Evolutionary conservation across 495 filamentous ascomycete genomes (phyloP).

Genomic region (Tuber aestivum): DNA sequence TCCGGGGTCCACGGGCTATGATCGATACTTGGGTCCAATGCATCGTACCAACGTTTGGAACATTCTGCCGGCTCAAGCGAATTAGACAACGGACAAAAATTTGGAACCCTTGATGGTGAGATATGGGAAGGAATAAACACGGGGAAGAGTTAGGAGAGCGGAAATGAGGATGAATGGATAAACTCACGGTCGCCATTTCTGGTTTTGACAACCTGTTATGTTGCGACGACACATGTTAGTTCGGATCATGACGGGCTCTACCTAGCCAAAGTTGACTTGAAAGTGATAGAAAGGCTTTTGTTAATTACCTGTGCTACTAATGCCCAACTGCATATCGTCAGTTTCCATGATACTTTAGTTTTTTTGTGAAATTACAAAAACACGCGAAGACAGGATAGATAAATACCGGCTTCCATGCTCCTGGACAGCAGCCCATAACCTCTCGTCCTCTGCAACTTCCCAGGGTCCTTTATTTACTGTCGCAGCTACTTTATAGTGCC

Average conservation of each 20-base stretch:
- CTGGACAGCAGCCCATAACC: conserved; percentile 42
- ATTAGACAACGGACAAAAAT: conserved; percentile 1
- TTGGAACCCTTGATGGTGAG: conserved; percentile 13
- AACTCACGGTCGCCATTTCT: conserved; percentile 45
- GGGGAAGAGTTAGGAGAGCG: conserved; percentile 4
- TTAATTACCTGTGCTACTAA: conserved; percentile 28
- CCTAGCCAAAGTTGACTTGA: conserved; percentile 1
- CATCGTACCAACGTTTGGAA: conserved; percentile 47
- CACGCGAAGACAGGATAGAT: not conserved
- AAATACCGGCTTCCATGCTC: conserved; percentile 42
- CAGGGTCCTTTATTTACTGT: conserved; percentile 47
- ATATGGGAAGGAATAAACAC: not conserved
- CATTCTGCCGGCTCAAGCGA: conserved; percentile 41
- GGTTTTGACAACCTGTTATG: conserved; percentile 31
- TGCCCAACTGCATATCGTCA: conserved; percentile 21
- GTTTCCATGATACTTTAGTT: not conserved
- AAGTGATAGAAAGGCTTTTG: not conserved
- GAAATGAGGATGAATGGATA: not conserved
- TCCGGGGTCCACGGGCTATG: conserved; percentile 44
- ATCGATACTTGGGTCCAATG: conserved; percentile 45
- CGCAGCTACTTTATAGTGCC: conserved; percentile 46
- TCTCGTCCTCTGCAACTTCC: conserved; percentile 45
- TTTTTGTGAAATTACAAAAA: not conserved
- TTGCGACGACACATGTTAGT: conserved; percentile 27
- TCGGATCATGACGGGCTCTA: not conserved